Evolutionary conservation across 1,284 basidiomycete genomes (phyloP).

Genomic region (Cutaneotrichosporon arboriforme): DNA sequence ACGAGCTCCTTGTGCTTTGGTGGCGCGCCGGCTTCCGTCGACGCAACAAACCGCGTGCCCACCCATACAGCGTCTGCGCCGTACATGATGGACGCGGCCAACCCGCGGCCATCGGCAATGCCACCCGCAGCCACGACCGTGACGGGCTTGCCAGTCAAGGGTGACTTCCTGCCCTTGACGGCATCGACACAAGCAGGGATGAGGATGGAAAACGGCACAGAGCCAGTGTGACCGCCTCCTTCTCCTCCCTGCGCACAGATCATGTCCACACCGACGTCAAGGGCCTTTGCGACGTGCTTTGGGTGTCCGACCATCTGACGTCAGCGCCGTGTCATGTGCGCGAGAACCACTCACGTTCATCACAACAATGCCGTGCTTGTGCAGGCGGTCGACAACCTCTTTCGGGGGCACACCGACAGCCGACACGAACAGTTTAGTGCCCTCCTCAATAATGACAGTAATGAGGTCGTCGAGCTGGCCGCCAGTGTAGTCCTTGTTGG

Average conservation of each 20-base stretch:
- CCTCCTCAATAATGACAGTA: slow-evolving; percentile 81
- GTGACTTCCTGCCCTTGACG: slow-evolving; percentile 64
- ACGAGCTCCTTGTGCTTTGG: slow-evolving; percentile 71
- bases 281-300: slow-evolving; percentile 74
- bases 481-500: slow-evolving; percentile 61
- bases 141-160: slow-evolving; percentile 64
- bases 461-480: slow-evolving; percentile 66
- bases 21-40: slow-evolving; percentile 60
- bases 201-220: slow-evolving; percentile 37
- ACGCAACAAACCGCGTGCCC: slow-evolving; percentile 84
- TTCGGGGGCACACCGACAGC: slow-evolving; percentile 72
- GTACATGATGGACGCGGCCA: slow-evolving; percentile 76
- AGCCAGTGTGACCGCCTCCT: slow-evolving; percentile 62
- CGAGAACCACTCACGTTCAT: slow-evolving; percentile 58
- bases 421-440: slow-evolving; percentile 73
- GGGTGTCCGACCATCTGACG: slow-evolving; percentile 74
- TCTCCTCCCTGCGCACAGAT: slow-evolving; percentile 85
- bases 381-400: slow-evolving; percentile 68
- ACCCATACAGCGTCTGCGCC: slow-evolving; percentile 85
- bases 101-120: slow-evolving; percentile 72
- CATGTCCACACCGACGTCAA: slow-evolving; percentile 73
- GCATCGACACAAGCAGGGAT: slow-evolving; percentile 71
- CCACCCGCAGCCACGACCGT: slow-evolving; percentile 81
- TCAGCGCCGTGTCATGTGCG: neutral
- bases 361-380: slow-evolving; percentile 70